Evolutionary conservation across 208 protist genomes (phyloP), one percentile per base, ranked within the genome.

Genomic region (Leishmania amazonensis): DNA sequence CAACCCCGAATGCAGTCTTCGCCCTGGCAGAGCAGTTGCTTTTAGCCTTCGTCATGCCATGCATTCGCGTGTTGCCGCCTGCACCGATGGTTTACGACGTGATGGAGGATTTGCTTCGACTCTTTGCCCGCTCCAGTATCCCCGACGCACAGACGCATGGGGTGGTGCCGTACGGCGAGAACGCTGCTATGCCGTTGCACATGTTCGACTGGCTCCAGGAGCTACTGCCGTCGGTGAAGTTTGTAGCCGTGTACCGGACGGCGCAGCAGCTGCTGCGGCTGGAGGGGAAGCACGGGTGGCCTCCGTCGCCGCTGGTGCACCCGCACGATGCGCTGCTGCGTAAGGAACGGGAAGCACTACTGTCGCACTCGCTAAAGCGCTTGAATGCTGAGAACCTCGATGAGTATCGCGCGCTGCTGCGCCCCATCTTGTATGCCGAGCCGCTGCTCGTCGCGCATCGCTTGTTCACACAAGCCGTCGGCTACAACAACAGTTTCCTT

Each of bases 401-500:
- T 38, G 82, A 88, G 65, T 97, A 95, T 71, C 83, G 84, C 21
- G 80, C 68, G 2, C 80, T 92, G 19, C 85, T 97, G 49, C 86
- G 77, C 15, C 91, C 84, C 1, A 87, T 91, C 31, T 87, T 95
- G 45, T 95, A 88, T 78, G 91, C 90, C 5, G 89, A 97, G 70
- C 91, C 92, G 4, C 83, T 97, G 40, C 86, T 93, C 65, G 87
- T 93, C 47, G 84, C 83, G 40, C 88, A 95, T 64, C 87, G 89
- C 31, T 80, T 97, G n/a, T 89, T 97, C 80, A 67, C 79, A 57
- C 94, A 95, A 77, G 89, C 91, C 0, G 85, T 97, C 4, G 94
- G 94, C 40, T 97, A 97, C 76, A 85, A 88, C 60, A 97, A 97
- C 83, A 92, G 86, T 80, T 95, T 95, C 77, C 81, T 97, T 13